Base-by-base conservation (phyloP, 805 yeast genomes). In the Teunomyces atbi region DNA sequence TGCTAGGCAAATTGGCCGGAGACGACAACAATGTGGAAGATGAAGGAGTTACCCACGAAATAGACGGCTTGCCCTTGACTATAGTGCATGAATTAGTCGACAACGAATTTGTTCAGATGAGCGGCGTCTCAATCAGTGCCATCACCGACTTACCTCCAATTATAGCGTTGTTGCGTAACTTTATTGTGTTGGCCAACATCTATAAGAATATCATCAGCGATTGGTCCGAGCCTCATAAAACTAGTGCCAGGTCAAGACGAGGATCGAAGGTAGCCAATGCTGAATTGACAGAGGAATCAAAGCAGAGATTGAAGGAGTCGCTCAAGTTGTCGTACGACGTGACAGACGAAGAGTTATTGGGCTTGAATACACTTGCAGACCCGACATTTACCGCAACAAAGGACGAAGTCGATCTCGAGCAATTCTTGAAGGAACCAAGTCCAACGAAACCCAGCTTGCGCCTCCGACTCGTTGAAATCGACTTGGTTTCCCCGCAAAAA, bases 331-430 rank as follows among this genome's bases (percentile, higher is more conserved):
- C 73, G 3, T 58, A 59, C 30, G 68, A 68, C 44, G 71, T 67
- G 18, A 64, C 73, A 1, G 71, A 69, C 45, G 74, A 69, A 43
- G 74, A 72, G 50, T 56, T 71, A 10, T 45, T 66, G 16, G 67
- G 69, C 6, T 55, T 72, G 38, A 66, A 56, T 53, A 62, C 69
- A 2, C 53, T 64, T 2, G 50, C 64, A 3, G 66, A 64, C 15
- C 58, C 54, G n/a, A 41, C 53, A 4, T 55, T 41, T 41, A 54
- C 54, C 5, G 50, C 55, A 12, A 45, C 41, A 18, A 53, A 45
- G 13, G 45, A 45, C 19, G 44, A 46, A 18, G 29, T 40, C 6
- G 58, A 61, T 20, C 53, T 69, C 19, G 68, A 62, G 4, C 51
- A 57, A 2, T 64, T 68, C 38, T 49, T 62, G 54, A 62, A 61